Percentiles rank a stretch among this genome's conserved stretches.
These are phyloP conservation scores for Agaricales sp. DNA, from an alignment of 1,284 basidiomycete genomes.

Conservation along the genomic window DNA sequence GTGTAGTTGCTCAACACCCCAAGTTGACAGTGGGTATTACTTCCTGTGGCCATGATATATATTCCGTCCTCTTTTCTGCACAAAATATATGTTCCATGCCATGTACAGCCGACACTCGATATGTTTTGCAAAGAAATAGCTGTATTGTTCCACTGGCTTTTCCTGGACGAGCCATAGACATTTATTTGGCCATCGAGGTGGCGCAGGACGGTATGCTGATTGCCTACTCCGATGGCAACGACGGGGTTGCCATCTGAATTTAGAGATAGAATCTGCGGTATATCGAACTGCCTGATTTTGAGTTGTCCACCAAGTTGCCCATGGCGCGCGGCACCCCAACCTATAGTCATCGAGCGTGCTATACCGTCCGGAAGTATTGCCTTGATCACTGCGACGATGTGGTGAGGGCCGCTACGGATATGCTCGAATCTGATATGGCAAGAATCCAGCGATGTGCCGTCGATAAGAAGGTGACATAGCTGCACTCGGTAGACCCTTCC, in stretches of 20 bases:
- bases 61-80: conserved; percentile 17
- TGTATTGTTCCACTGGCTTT: conserved; percentile 46
- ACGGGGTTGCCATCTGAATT: conserved; percentile 19
- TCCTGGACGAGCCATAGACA: conserved; percentile 58
- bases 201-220: conserved; percentile 60
- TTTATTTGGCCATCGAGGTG: conserved; percentile 36
- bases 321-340: conserved; percentile 79
- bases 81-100: conserved; percentile 72
- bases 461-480: conserved; percentile 27
- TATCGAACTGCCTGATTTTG: conserved; percentile 13
- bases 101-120: conserved; percentile 52
- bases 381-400: conserved; percentile 43
- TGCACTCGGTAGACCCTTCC: conserved; percentile 28
- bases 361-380: conserved; percentile 15
- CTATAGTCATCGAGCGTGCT: conserved; percentile 33
- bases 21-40: background rate
- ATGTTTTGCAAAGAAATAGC: conserved; percentile 22
- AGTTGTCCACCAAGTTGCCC: conserved; percentile 55
- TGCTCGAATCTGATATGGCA: conserved; percentile 22
- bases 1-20: background rate
- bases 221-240: conserved; percentile 44
- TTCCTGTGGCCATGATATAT: conserved; percentile 7
- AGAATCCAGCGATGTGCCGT: conserved; percentile 13
- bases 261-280: conserved; percentile 21
- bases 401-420: conserved; percentile 62